Conservation (phyloP, 2,329 filamentous ascomycete genomes). For the Dactylonectria macrodidyma region DNA sequence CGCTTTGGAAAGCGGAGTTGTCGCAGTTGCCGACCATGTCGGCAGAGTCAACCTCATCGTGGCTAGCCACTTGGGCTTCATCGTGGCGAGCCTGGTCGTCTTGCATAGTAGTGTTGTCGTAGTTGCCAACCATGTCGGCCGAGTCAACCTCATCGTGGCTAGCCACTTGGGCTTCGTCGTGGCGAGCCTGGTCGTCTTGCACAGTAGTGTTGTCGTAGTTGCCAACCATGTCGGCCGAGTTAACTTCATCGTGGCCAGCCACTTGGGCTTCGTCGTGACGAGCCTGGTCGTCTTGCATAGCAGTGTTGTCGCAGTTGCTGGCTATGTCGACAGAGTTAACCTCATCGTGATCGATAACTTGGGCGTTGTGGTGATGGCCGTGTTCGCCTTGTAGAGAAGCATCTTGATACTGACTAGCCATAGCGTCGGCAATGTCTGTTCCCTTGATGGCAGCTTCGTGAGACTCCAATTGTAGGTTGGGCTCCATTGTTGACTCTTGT, state of each 20-base stretch:
- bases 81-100: background rate
- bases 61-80: background rate
- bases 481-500: background rate
- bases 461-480: conserved; percentile 4
- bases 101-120: background rate
- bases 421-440: background rate
- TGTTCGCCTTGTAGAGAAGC: background rate
- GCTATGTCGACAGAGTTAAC: background rate
- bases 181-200: background rate
- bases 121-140: background rate
- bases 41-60: background rate
- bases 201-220: background rate
- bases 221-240: background rate
- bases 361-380: background rate
- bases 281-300: background rate
- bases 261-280: background rate
- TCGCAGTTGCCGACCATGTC: background rate
- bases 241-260: background rate
- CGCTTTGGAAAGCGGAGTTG: background rate
- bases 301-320: background rate
- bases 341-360: background rate
- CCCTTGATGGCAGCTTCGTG: conserved; percentile 6
- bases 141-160: background rate
- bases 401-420: conserved; percentile 3
- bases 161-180: background rate